These are phyloP conservation scores for Pythium phragmiticola DNA, from an alignment of 352 stramenopile genomes.

Conservation along the genomic window DNA sequence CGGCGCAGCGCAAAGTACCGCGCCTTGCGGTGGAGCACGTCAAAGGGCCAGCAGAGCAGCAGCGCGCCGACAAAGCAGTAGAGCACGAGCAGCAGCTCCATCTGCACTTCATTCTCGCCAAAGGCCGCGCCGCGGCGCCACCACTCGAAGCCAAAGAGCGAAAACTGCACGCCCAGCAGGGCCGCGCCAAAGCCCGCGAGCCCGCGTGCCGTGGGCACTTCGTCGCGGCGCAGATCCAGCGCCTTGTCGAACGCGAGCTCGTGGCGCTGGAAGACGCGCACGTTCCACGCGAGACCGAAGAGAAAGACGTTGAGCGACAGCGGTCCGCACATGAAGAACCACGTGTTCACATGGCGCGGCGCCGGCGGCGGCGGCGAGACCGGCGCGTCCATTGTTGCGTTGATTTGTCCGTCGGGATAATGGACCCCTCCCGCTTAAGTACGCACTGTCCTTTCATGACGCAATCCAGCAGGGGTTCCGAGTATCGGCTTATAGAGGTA, in stretches of 20 bases:
- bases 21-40: slow-evolving; percentile 69
- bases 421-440: background rate
- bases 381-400: background rate
- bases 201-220: slow-evolving; percentile 47
- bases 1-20: slow-evolving; percentile 56
- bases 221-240: slow-evolving; percentile 62
- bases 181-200: slow-evolving; percentile 37
- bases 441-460: background rate
- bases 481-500: slow-evolving; percentile 14
- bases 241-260: slow-evolving; percentile 64
- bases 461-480: background rate
- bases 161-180: slow-evolving; percentile 47
- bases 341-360: slow-evolving; percentile 40
- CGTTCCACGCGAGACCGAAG: slow-evolving; percentile 58
- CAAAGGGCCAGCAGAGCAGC: slow-evolving; percentile 60
- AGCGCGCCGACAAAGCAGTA: slow-evolving; percentile 46
- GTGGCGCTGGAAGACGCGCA: slow-evolving; percentile 59
- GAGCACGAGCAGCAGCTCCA: slow-evolving; percentile 66
- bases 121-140: slow-evolving; percentile 41
- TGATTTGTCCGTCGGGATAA: background rate
- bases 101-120: slow-evolving; percentile 52
- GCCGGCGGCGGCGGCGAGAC: slow-evolving; percentile 13
- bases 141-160: slow-evolving; percentile 51
- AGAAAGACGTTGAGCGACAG: slow-evolving; percentile 69
- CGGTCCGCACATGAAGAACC: slow-evolving; percentile 82